Evolutionary conservation across 441 rosid genomes (phyloP).

Genomic region (Macaranga tanarius): DNA sequence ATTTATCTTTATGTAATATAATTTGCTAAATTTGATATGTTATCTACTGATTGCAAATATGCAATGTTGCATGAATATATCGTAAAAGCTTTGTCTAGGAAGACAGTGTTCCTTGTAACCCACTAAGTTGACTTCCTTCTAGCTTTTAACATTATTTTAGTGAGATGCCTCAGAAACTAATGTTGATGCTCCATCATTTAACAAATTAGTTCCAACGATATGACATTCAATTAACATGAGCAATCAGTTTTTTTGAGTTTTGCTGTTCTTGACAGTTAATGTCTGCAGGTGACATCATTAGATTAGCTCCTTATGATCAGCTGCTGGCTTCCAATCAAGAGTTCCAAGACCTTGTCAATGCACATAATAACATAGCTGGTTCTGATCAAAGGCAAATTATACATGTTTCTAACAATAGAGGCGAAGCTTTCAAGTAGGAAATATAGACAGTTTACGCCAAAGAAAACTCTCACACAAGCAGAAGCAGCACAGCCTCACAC

Average conservation of each 20-base stretch:
- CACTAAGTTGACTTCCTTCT: conserved; percentile 68
- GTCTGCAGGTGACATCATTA: conserved; percentile 32
- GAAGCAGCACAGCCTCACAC: too few relatives aligned
- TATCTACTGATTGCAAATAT: neutral
- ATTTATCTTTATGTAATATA: neutral
- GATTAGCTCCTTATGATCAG: conserved; percentile 33
- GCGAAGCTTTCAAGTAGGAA: conserved; percentile 23
- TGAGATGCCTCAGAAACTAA: conserved; percentile 25
- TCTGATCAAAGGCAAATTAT: conserved; percentile 9
- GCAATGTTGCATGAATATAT: conserved; percentile 45
- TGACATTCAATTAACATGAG: too few relatives aligned
- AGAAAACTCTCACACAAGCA: conserved; percentile 10
- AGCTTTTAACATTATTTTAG: conserved; percentile 42
- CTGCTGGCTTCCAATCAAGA: conserved; percentile 27
- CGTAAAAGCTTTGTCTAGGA: conserved; percentile 35
- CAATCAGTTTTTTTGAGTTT: neutral
- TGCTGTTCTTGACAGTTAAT: conserved; percentile 32
- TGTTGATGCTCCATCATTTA: too few relatives aligned
- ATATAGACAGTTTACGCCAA: conserved; percentile 20
- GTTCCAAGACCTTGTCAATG: conserved; percentile 42
- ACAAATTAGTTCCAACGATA: too few relatives aligned
- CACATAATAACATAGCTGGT: conserved; percentile 25
- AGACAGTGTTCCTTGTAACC: conserved; percentile 55
- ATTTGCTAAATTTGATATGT: neutral
- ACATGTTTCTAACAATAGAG: conserved; percentile 1